Base-by-base conservation (phyloP, 495 filamentous ascomycete species). In the Cryomyces minteri region DNA sequence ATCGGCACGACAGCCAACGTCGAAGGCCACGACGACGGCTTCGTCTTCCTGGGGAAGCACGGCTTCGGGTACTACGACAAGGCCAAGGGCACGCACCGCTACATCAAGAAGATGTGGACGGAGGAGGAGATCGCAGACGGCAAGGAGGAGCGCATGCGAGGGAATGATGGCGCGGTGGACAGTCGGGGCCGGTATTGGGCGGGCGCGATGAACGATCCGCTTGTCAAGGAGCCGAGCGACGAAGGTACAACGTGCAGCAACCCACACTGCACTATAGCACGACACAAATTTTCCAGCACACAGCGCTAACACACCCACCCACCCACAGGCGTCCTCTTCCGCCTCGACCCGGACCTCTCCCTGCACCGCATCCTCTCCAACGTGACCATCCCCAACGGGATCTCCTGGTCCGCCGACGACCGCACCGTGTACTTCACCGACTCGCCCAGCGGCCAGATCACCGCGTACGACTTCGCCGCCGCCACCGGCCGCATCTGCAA, bases 321-420 rank as follows among this genome's bases (percentile, higher is more conserved):
- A 40, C 36, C 4, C 44, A 12, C 46, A 65, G 76, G 74, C 28
- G 62, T 71, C 18, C 61, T 83, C 6, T 81, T 80, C 60, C 67
- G 76, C 49, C 68, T 80, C 28, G 71, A 82, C 52, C 67, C 74
- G 4, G 76, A 80, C 54, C 58, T 72, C 44, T 66, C 57, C 36
- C 55, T 80, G 51, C 71, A 78, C 54, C 69, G 70, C 31, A 69
- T 79, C 58, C 64, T 80, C 41, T 66, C 68, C 48, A 60, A 67
- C 30, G 64, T 90, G 43, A 79, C 70, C n/a, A 92, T 94, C 52
- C 87, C 88, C 41, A 94, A 96, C 61, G 79, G 82, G 42, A 76
- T 88, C 36, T 77, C 77, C 45, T 94, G 59, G 57, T 76, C 70
- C 39, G 63, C 65, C 11, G 75, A 84, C 53, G 65, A 74, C 51